Evolutionary conservation across 2,329 filamentous ascomycete genomes (phyloP).

Genomic region (Pseudogymnoascus sp.): DNA sequence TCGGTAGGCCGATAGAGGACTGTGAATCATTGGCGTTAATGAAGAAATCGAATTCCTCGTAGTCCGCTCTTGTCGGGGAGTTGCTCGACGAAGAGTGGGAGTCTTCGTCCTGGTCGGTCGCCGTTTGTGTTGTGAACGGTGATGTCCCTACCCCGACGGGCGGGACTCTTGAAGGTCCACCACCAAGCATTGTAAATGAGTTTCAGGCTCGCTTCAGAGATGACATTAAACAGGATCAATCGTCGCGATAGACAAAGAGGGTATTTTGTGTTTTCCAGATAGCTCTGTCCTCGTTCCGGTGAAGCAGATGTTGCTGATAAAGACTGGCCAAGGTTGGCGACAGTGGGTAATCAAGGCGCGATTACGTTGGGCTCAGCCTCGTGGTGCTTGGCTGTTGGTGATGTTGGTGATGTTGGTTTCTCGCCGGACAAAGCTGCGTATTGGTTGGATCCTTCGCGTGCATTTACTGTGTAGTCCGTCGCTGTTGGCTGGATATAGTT

Average conservation of each 20-base stretch:
- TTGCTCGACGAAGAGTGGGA: constrained; percentile 51
- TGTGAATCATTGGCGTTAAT: constrained; percentile 83
- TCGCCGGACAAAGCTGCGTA: neutral
- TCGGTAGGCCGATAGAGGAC: constrained; percentile 78
- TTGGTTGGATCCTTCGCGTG: neutral
- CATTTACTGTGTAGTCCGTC: neutral
- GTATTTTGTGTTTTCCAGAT: neutral
- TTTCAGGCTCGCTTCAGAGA: neutral
- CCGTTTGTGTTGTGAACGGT: neutral
- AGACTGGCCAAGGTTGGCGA: neutral
- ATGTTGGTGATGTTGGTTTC: neutral
- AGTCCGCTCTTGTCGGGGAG: constrained; percentile 67
- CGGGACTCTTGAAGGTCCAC: neutral
- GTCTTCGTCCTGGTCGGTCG: constrained; percentile 25
- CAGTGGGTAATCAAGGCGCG: constrained; percentile 5
- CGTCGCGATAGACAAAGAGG: neutral
- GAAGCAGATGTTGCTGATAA: neutral
- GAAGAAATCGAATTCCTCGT: constrained; percentile 92
- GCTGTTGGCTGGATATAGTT: neutral
- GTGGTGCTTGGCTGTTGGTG: constrained; percentile 6
- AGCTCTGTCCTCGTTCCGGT: neutral
- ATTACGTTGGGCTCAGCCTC: constrained; percentile 8
- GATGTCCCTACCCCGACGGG: neutral
- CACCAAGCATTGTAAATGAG: neutral
- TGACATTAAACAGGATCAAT: constrained; percentile 7